A percentile compares a stretch with the other conserved stretches of the same genome.
These are phyloP conservation scores for Lactarius tabidus DNA, from an alignment of 768 basidiomycete species.

Conservation along the genomic window DNA sequence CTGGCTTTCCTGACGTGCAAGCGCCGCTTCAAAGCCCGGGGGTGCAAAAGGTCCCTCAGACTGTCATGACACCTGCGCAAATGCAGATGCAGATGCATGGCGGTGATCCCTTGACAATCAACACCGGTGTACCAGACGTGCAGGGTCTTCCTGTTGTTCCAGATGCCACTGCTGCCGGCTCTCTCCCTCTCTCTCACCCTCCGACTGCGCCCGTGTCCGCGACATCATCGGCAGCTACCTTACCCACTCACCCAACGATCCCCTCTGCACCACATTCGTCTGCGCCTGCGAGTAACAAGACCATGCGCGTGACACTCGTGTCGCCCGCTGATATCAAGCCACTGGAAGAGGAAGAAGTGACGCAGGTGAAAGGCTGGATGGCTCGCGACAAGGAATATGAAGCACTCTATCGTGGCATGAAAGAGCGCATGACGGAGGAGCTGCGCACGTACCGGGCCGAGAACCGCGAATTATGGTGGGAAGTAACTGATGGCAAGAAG, in stretches of 20 bases:
- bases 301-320: constrained; percentile 58
- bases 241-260: constrained; percentile 37
- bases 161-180: constrained; percentile 22
- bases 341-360: constrained; percentile 48
- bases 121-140: constrained; percentile 19
- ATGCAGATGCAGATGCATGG: constrained; percentile 21
- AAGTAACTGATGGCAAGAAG: constrained; percentile 49
- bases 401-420: constrained; percentile 44
- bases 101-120: constrained; percentile 12
- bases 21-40: constrained; percentile 23
- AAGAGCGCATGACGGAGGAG: constrained; percentile 51
- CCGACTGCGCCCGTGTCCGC: constrained; percentile 27
- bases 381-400: constrained; percentile 58
- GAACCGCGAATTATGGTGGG: constrained; percentile 55
- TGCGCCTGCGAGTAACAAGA: constrained; percentile 48
- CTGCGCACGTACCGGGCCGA: constrained; percentile 41
- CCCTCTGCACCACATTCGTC: constrained; percentile 42
- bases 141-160: constrained; percentile 17
- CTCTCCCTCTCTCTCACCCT: constrained; percentile 18
- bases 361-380: constrained; percentile 59
- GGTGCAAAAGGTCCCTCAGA: constrained; percentile 12
- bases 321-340: constrained; percentile 52
- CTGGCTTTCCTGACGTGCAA: constrained; percentile 26
- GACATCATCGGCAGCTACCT: constrained; percentile 25
- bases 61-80: constrained; percentile 15